These are phyloP conservation scores for Calocybe gangraenosa DNA, from an alignment of 768 basidiomycete genomes.

Conservation along the genomic window DNA sequence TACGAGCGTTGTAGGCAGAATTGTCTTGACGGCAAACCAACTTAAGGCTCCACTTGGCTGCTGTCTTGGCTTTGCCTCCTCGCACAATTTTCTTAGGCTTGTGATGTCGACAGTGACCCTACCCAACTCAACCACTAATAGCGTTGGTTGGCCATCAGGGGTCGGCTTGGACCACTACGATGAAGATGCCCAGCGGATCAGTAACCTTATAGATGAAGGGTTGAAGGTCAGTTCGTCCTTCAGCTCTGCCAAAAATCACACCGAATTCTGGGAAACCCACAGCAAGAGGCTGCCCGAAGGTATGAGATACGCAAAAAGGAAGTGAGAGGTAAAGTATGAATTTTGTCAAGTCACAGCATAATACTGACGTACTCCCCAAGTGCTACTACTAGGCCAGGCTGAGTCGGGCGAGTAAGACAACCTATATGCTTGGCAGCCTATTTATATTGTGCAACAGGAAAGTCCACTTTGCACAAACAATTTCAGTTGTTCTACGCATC, in stretches of 20 bases:
- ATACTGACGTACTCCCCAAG: slow-evolving; percentile 4
- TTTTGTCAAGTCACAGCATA: background rate
- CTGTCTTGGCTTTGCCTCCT: background rate
- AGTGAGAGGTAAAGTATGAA: slow-evolving; percentile 11
- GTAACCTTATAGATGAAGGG: slow-evolving; percentile 14
- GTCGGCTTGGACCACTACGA: slow-evolving; percentile 9
- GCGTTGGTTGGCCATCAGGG: slow-evolving; percentile 7
- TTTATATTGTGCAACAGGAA: slow-evolving; percentile 8
- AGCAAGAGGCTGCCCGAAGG: slow-evolving; percentile 13
- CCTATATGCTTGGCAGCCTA: background rate
- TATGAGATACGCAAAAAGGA: slow-evolving; percentile 11
- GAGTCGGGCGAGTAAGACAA: slow-evolving; percentile 13
- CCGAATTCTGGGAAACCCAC: too few species aligned
- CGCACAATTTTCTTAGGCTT: background rate
- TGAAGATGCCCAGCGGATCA: slow-evolving; percentile 9
- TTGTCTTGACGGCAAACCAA: background rate
- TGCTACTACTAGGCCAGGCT: slow-evolving; percentile 14
- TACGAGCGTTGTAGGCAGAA: background rate
- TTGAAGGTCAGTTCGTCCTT: slow-evolving; percentile 13
- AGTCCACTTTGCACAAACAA: slow-evolving; percentile 18
- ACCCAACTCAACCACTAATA: background rate
- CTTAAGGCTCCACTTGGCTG: slow-evolving; percentile 1
- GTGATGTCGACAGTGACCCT: slow-evolving; percentile 5
- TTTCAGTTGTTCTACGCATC: slow-evolving; percentile 17
- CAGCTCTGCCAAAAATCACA: background rate